A percentile compares a stretch with the other conserved stretches of the same genome.
These are phyloP conservation scores for Cercospora zeina DNA, from an alignment of 2,329 filamentous ascomycete species.

Conservation along the genomic window DNA sequence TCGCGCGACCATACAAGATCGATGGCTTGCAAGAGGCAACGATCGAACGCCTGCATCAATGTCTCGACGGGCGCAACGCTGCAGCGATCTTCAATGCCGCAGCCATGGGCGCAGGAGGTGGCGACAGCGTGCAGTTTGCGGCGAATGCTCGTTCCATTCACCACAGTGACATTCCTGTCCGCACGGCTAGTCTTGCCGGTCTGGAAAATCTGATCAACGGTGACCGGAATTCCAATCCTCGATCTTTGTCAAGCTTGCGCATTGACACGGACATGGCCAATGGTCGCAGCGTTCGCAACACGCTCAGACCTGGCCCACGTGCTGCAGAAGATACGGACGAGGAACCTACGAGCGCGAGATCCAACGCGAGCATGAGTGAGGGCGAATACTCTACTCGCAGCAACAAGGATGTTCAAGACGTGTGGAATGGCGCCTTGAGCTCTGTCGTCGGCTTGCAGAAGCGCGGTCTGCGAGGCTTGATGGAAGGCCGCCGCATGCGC, in stretches of 20 bases:
- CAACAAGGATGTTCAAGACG: conserved; percentile 55
- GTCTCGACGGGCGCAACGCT: conserved; percentile 89
- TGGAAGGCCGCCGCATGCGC: conserved; percentile 87
- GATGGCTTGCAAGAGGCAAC: conserved; percentile 91
- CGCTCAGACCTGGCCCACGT: conserved; percentile 39
- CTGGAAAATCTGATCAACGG: conserved; percentile 47
- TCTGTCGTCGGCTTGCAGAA: conserved; percentile 96
- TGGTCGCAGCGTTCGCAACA: conserved; percentile 41
- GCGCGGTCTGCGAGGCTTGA: conserved; percentile 82
- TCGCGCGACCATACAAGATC: conserved; percentile 88
- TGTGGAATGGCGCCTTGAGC: conserved; percentile 80
- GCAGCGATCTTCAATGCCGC: conserved; percentile 97
- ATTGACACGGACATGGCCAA: conserved; percentile 54
- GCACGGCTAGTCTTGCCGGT: conserved; percentile 54
- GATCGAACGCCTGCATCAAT: conserved; percentile 82
- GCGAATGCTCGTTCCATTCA: conserved; percentile 37
- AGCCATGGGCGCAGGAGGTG: conserved; percentile 94
- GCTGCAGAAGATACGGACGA: conserved; percentile 41
- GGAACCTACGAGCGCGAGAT: conserved; percentile 41
- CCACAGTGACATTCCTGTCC: conserved; percentile 43
- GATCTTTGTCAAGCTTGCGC: conserved; percentile 42
- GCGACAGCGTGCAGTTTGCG: conserved; percentile 73
- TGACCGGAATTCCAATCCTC: conserved; percentile 35
- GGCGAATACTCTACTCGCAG: conserved; percentile 40
- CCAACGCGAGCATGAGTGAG: conserved; percentile 40